Evolutionary conservation across 2,329 filamentous ascomycete species (phyloP).

Genomic region (Pseudocercospora eumusae): DNA sequence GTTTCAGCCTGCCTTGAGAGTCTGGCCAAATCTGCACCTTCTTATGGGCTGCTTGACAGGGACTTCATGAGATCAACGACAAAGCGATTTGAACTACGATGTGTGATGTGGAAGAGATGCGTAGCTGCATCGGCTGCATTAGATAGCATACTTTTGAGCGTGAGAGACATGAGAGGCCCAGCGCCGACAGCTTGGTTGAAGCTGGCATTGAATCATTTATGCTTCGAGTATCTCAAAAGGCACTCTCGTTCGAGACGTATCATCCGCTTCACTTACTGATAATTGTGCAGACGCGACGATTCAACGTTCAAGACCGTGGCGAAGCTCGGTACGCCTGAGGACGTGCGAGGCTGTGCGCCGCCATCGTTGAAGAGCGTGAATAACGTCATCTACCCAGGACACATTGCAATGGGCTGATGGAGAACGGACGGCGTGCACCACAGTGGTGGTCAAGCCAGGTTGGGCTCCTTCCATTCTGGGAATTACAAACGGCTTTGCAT

Average conservation of each 20-base stretch:
- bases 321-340: not conserved
- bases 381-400: not conserved
- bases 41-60: not conserved
- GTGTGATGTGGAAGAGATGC: not conserved
- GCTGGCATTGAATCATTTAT: not conserved
- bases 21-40: not conserved
- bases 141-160: slow-evolving; percentile 12
- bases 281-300: not conserved
- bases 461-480: slow-evolving; percentile 2
- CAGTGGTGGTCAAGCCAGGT: not conserved
- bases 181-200: not conserved
- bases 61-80: slow-evolving; percentile 4
- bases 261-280: not conserved
- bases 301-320: not conserved
- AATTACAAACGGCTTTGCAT: slow-evolving; percentile 5
- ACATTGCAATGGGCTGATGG: not conserved
- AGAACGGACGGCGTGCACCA: not conserved
- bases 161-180: not conserved
- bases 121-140: not conserved
- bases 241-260: not conserved
- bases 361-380: not conserved
- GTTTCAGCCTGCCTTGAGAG: not conserved
- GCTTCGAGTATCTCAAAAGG: not conserved
- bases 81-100: not conserved
- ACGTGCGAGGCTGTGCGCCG: not conserved